These are phyloP conservation scores for Meira miltonrushii DNA, from an alignment of 1,284 basidiomycete genomes.

Conservation along the genomic window DNA sequence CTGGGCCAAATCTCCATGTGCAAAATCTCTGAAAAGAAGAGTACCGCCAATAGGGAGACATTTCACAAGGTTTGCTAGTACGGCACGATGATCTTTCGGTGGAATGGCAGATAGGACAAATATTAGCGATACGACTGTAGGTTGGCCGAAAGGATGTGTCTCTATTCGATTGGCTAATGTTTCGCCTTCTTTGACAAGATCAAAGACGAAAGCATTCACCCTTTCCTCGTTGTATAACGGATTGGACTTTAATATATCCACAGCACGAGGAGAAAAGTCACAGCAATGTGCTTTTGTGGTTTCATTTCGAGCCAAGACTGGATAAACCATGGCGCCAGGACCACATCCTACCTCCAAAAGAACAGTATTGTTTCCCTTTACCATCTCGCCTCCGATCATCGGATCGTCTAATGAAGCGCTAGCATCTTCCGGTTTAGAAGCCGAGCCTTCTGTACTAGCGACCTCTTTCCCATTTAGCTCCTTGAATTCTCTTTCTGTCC, in stretches of 20 bases:
- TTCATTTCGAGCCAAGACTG: constrained; percentile 31
- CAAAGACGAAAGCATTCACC: constrained; percentile 52
- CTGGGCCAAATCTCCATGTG: constrained; percentile 51
- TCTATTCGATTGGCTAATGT: background rate
- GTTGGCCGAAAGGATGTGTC: constrained; percentile 14
- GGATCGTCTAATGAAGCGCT: constrained; percentile 2
- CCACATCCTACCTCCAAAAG: constrained; percentile 51
- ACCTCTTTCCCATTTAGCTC: background rate
- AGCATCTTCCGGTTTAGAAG: background rate
- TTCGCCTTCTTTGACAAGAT: constrained; percentile 28
- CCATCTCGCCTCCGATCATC: constrained; percentile 1
- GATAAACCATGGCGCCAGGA: constrained; percentile 50
- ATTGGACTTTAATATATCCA: constrained; percentile 35
- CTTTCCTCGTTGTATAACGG: constrained; percentile 26
- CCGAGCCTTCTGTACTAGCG: background rate
- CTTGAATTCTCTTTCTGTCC: constrained; percentile 50
- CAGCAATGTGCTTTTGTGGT: constrained; percentile 45
- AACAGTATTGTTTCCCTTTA: constrained; percentile 16
- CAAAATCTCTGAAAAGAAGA: constrained; percentile 53
- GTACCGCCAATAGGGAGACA: constrained; percentile 8
- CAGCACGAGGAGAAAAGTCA: constrained; percentile 47
- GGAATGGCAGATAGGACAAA: constrained; percentile 35
- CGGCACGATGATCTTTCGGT: constrained; percentile 34
- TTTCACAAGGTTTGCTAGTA: constrained; percentile 24
- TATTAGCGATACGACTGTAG: constrained; percentile 15